Evolutionary conservation across 2,329 filamentous ascomycete species (phyloP).

Genomic region (Graphilbum fragrans): DNA sequence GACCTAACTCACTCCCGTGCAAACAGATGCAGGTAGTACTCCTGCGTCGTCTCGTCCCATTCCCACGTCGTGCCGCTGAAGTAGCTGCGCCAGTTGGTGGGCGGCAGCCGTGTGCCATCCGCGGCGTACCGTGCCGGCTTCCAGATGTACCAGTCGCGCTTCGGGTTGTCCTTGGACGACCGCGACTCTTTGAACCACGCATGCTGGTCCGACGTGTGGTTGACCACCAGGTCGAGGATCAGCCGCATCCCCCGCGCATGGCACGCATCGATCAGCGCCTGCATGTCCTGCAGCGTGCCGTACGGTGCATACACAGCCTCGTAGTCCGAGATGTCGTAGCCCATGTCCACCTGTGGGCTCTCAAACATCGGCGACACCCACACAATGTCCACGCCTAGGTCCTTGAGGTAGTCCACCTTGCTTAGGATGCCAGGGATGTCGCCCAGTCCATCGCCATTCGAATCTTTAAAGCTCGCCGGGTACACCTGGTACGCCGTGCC

Average conservation of each 20-base stretch:
- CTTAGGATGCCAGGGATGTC: constrained; percentile 54
- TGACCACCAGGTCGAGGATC: constrained; percentile 64
- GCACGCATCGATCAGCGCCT: constrained; percentile 44
- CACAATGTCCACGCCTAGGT: constrained; percentile 49
- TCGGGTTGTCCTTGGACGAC: constrained; percentile 46
- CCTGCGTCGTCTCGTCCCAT: constrained; percentile 58
- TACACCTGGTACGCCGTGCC: constrained; percentile 26
- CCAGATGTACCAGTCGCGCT: constrained; percentile 43
- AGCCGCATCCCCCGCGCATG: constrained; percentile 45
- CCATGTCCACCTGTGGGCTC: constrained; percentile 44
- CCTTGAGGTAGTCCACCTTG: constrained; percentile 50
- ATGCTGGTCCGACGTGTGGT: constrained; percentile 63
- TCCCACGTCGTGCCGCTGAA: constrained; percentile 54
- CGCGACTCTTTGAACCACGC: constrained; percentile 59
- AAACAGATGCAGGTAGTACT: constrained; percentile 71
- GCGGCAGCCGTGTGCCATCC: constrained; percentile 51
- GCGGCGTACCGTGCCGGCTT: constrained; percentile 27
- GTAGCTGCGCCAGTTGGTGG: constrained; percentile 62
- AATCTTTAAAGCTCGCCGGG: constrained; percentile 45
- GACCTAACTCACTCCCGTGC: constrained; percentile 23
- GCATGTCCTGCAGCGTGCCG: constrained; percentile 53
- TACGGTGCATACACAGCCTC: constrained; percentile 39
- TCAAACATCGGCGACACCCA: constrained; percentile 43
- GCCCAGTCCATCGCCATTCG: constrained; percentile 49
- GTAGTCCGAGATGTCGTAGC: constrained; percentile 57